These are phyloP conservation scores for Syzygium aqueum DNA, from an alignment of 345 rosid genomes.

Conservation along the genomic window DNA sequence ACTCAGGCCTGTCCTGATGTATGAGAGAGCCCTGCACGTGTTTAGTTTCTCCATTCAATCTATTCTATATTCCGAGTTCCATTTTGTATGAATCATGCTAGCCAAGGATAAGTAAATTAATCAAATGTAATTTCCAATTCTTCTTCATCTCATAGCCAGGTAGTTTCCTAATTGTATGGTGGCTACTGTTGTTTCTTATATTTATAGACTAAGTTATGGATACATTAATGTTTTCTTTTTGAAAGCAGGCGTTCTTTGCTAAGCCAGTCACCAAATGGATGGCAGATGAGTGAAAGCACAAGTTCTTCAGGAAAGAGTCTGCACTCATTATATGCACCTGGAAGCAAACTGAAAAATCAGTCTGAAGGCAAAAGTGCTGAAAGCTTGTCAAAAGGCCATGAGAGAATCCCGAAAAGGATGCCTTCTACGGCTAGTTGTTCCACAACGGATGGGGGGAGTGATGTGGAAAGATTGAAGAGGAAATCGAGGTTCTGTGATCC, in stretches of 20 bases:
- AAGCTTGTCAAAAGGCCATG: constrained; percentile 13
- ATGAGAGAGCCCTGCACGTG: not conserved
- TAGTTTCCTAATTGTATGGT: not conserved
- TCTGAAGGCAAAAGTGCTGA: constrained; percentile 10
- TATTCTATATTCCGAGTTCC: not conserved
- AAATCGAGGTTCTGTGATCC: constrained; percentile 33
- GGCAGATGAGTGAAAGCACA: constrained; percentile 20
- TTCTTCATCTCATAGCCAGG: not conserved
- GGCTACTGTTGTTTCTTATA: not conserved
- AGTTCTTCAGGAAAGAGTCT: constrained; percentile 30
- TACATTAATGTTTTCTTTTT: not conserved
- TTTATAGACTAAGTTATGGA: not conserved
- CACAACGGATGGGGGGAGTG: constrained; percentile 10
- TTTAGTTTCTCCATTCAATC: not conserved
- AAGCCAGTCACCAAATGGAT: constrained; percentile 70
- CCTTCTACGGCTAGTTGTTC: constrained; percentile 6
- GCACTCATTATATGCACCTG: constrained; percentile 29
- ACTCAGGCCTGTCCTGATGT: not conserved
- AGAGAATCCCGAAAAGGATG: constrained; percentile 14
- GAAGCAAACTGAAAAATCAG: constrained; percentile 9
- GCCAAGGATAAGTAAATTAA: not conserved
- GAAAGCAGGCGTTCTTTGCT: constrained; percentile 76
- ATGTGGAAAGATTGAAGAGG: constrained; percentile 39
- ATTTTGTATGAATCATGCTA: not conserved
- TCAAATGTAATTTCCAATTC: not conserved